Evolutionary conservation across 352 stramenopile species (phyloP), one percentile per base, ranked within the genome.

Genomic region (Aphanomyces stellatus): DNA sequence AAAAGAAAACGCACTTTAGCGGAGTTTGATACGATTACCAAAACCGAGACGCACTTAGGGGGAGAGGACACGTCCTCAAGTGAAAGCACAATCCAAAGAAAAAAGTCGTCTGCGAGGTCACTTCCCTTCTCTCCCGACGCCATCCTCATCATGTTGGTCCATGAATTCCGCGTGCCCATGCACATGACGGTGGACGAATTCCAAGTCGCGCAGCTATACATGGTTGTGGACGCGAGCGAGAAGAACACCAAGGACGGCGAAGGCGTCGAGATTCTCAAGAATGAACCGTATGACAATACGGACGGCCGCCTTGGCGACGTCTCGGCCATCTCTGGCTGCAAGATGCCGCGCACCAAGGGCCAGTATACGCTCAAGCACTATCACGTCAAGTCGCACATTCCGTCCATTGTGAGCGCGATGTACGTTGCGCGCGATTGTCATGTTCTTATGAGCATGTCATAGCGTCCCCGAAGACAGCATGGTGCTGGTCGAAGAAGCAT

Each of bases 341-440:
- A 70, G 2, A 64, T 94, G n/a, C 85, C 85, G 15, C 72, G 74
- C 49, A 91, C 81, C 71, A 90, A 87, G 66, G 86, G 86, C 48
- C 86, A 94, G 71, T 94, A 94, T 75, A 94, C 86, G 57, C 81
- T 85, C 69, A 94, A 94, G 71, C 85, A 94, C 74, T 94, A 94
- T 73, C 91, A 91, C 73, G 85, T 79, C 78, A 88, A 88, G 74
- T 88, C 77, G 64, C 86, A 89, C 71, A 91, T 94, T 69, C 86
- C 86, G 8, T 75, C 79, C 66, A 87, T 89, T 65, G 76, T 93
- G 11, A 90, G 82, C 4, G 79, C 82, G 43, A 84, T 93, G 84
- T 92, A 88, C 28, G 77, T 70, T 2, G 4, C 17, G n/a, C n/a
- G n/a, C n/a, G n/a, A n/a, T n/a, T n/a, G n/a, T n/a, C n/a, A n/a